Evolutionary conservation across 2,329 filamentous ascomycete genomes (phyloP).

Genomic region (Penicillium crustosum): DNA sequence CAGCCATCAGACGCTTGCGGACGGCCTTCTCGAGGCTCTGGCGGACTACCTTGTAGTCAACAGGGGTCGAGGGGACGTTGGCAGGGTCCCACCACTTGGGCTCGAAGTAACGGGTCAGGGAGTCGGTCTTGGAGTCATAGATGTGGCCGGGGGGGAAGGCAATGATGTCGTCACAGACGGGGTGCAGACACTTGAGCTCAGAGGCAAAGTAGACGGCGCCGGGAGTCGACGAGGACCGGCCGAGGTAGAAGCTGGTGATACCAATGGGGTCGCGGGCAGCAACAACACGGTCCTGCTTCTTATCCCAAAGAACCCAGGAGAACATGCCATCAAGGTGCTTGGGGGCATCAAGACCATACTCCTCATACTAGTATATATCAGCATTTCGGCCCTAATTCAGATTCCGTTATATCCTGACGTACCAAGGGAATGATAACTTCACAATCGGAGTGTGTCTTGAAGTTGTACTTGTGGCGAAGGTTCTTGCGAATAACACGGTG

Average conservation of each 20-base stretch:
- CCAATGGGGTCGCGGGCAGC: constrained; percentile 96
- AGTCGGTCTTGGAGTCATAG: constrained; percentile 88
- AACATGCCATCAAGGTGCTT: constrained; percentile 99
- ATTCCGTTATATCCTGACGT: constrained; percentile 38
- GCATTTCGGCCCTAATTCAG: not conserved
- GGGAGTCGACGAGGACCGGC: constrained; percentile 79
- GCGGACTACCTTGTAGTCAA: constrained; percentile 81
- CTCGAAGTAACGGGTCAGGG: constrained; percentile 83
- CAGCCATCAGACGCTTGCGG: constrained; percentile 95
- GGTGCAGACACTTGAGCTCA: constrained; percentile 88
- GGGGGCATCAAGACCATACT: constrained; percentile 87
- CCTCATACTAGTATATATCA: constrained; percentile 67
- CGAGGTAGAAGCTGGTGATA: constrained; percentile 96
- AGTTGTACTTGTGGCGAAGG: constrained; percentile 81
- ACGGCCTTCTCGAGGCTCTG: constrained; percentile 85
- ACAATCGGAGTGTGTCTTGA: constrained; percentile 98
- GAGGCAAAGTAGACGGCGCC: constrained; percentile 92
- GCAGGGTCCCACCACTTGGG: constrained; percentile 87
- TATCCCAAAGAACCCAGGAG: constrained; percentile 97
- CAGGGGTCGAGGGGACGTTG: constrained; percentile 73
- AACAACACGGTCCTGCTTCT: constrained; percentile 85
- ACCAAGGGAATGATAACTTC: constrained; percentile 98
- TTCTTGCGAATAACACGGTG: constrained; percentile 90
- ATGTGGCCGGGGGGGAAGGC: constrained; percentile 93
- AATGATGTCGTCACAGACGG: constrained; percentile 92